Evolutionary conservation across 1,284 basidiomycete species (phyloP), one percentile per base, ranked within the genome.

Genomic region (Sporisorium reilianum): DNA sequence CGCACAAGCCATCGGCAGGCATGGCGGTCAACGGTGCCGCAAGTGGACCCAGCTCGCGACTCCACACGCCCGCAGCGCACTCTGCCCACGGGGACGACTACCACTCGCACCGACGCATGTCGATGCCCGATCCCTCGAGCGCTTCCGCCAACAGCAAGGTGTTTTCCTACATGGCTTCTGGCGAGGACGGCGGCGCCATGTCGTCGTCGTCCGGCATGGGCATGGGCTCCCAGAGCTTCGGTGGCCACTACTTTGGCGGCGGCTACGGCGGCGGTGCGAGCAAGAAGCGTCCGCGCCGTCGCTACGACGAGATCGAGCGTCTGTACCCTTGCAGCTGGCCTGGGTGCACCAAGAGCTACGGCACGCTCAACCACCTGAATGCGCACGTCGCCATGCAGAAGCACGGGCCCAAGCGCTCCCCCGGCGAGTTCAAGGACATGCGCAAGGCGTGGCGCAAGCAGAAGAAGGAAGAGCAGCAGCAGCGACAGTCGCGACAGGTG

Each of bases 341-440:
- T 1, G 91, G 92, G 49, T 95, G 93, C 85, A 88, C 89, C 42
- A 95, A 95, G 86, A 66, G 91, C 49, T 94, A 94, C 81, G 93
- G 93, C 22, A 94, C 93, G 6, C 88, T 95, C 45, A 95, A 95
- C 85, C 93, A 95, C 85, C 88, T 95, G 70, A 95, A 95, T 82
- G 93, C 93, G 20, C 93, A 95, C 85, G 92, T 95, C 71, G 91
- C 90, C 23, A 94, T 95, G 92, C 94, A 95, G 85, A 93, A 92
- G 85, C 93, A 95, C 81, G 93, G 93, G 42, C 61, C 87, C 18
- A 95, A 94, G 86, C 89, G 93, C 55, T 91, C 89, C 83, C 93
- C 94, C 9, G 89, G 89, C 69, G 95, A 98, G 87, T 98, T 98
- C 88, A 97, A 97, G 85, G 96, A 97, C 81, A 91, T 97, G 84